Evolutionary conservation across 2,329 filamentous ascomycete genomes (phyloP).

Genomic region (Fusarium mundagurra): DNA sequence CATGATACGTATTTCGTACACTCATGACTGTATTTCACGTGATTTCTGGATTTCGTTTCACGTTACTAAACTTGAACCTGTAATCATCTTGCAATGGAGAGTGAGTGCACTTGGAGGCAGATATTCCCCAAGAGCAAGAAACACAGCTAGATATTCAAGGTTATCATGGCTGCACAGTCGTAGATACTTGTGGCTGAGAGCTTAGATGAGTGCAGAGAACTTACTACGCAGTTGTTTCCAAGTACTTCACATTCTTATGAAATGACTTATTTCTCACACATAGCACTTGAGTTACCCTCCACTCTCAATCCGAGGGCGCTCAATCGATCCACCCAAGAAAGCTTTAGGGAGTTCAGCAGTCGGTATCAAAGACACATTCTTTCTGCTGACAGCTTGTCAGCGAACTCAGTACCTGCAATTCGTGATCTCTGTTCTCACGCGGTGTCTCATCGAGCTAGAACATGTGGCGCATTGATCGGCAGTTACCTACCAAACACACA

Average conservation of each 20-base stretch:
- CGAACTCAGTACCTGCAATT: rapidly evolving
- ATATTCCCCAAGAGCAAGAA: not conserved
- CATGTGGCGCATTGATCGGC: not conserved
- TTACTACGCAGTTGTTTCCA: not conserved
- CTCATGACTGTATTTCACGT: not conserved
- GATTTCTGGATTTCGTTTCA: not conserved
- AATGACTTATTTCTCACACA: not conserved
- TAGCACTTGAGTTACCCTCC: not conserved
- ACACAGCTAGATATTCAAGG: rapidly evolving
- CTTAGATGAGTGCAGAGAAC: not conserved
- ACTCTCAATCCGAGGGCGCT: not conserved
- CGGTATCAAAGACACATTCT: not conserved
- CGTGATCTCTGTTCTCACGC: not conserved
- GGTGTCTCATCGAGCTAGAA: not conserved
- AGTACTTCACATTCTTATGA: not conserved
- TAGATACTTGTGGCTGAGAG: not conserved
- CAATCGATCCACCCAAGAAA: not conserved
- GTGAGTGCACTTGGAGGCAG: not conserved
- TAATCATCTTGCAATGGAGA: not conserved
- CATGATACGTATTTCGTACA: not conserved
- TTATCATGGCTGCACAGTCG: not conserved
- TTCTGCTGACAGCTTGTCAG: rapidly evolving
- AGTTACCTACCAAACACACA: not conserved
- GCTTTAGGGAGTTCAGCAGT: no score
- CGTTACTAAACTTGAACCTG: not conserved